phyloP scores from a whole-genome alignment of 805 yeast genomes.

The Kazachstania kunashirensis region DNA sequence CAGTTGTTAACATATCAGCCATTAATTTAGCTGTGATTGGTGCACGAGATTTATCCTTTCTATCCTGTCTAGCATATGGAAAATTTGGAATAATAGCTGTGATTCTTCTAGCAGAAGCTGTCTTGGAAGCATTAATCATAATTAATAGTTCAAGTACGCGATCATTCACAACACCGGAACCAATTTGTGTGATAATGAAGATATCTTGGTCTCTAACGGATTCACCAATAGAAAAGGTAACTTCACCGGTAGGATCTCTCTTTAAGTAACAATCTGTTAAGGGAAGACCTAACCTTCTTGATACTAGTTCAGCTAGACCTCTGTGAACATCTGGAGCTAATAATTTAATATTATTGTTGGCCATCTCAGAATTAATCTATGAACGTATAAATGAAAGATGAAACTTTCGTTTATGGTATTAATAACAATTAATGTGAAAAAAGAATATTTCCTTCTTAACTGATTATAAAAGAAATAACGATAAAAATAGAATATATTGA shows the following conservation, averaged over 20 bases:
- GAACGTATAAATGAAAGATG: no score
- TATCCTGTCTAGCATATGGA: slow-evolving; percentile 80
- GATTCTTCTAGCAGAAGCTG: slow-evolving; percentile 77
- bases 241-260: slow-evolving; percentile 65
- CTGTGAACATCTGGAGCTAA: slow-evolving; percentile 61
- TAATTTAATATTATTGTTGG: slow-evolving; percentile 63
- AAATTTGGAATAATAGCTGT: slow-evolving; percentile 79
- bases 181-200: slow-evolving; percentile 68
- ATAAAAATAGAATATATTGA: no score
- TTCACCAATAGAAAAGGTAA: slow-evolving; percentile 67
- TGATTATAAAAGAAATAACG: not conserved
- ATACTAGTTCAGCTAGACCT: slow-evolving; percentile 57
- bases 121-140: slow-evolving; percentile 76
- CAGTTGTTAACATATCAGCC: slow-evolving; percentile 73
- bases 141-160: slow-evolving; percentile 62
- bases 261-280: slow-evolving; percentile 55
- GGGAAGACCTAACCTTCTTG: slow-evolving; percentile 48
- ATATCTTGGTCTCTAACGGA: slow-evolving; percentile 80
- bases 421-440: no score
- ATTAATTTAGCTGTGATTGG: slow-evolving; percentile 77
- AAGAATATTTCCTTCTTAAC: slow-evolving; percentile 1
- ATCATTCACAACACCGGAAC: slow-evolving; percentile 69
- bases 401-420: not conserved
- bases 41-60: slow-evolving; percentile 76
- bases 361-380: slow-evolving; percentile 35